Evolutionary conservation across 768 basidiomycete genomes (phyloP).

Genomic region (Mycena floridula): DNA sequence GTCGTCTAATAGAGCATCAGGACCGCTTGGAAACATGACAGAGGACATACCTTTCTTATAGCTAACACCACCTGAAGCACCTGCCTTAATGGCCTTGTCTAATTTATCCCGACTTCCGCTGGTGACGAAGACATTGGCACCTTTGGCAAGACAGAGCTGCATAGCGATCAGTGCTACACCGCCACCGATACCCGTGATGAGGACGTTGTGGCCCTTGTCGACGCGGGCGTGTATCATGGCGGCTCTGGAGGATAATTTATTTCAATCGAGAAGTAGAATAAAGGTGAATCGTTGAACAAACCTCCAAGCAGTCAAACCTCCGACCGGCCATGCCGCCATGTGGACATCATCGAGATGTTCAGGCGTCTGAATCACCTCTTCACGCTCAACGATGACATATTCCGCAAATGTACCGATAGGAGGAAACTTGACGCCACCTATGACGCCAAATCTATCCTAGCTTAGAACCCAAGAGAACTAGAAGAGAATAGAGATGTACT

Average conservation of each 20-base stretch:
- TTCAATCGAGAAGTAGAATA: constrained; percentile 1
- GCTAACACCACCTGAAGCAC: constrained; percentile 71
- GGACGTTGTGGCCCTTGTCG: constrained; percentile 57
- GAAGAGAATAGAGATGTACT: constrained; percentile 2
- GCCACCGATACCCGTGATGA: constrained; percentile 80
- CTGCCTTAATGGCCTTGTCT: constrained; percentile 53
- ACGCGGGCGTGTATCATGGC: constrained; percentile 61
- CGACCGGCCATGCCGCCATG: constrained; percentile 73
- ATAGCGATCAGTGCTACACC: constrained; percentile 76
- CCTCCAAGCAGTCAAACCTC: constrained; percentile 82
- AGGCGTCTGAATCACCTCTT: constrained; percentile 61
- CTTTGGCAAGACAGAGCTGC: constrained; percentile 69
- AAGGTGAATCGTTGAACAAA: constrained; percentile 21
- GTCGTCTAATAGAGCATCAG: constrained; percentile 26
- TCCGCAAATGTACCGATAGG: constrained; percentile 70
- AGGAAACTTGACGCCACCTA: constrained; percentile 53
- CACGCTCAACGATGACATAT: constrained; percentile 67
- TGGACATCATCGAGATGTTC: constrained; percentile 63
- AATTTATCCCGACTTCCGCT: constrained; percentile 70
- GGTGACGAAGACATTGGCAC: constrained; percentile 80
- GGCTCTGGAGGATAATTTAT: no score
- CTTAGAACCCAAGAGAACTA: neutral
- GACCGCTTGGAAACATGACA: neutral
- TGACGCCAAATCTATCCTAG: constrained; percentile 47
- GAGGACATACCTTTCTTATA: constrained; percentile 55